Evolutionary conservation across 1,139 yeast species (phyloP), one percentile per base, ranked within the genome.

Genomic region (Yamadazyma songkhlaensis): DNA sequence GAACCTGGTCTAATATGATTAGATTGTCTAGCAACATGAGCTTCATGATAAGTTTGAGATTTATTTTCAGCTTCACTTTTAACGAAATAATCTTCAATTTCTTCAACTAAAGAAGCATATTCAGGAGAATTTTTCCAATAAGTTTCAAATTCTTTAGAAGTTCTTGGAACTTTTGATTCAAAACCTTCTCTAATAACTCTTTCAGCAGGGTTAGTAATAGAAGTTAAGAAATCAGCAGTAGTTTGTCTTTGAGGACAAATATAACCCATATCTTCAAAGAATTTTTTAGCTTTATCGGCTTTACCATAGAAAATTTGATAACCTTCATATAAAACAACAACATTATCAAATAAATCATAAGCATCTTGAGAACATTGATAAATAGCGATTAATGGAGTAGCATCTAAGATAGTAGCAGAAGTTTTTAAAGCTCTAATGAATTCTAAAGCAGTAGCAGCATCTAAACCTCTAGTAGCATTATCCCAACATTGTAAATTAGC

Each of bases 281-380:
- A 74, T 5, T 47, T 51, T 48, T 65, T 69, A 1, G 77, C 78
- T 11, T 54, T 48, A 27, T 57, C 56, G 9, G 79, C 70, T 31
- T 76, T 73, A 43, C 95, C 96, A 51, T 71, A 85, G 61, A 58
- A 86, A 38, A 87, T 80, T 58, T 86, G 94, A 49, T 81, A 74
- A 36, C 95, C 95, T 43, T 77, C 81, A 53, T 85, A 84, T 34
- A 87, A 62, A 14, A 86, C 79, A 27, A 79, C 67, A 9, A 82
- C 92, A 45, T 81, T 79, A 59, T 85, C 89, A 53, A 86, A 86
- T 41, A 80, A 60, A 38, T 82, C 78, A 49, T 68, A 72, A 25
- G 73, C 70, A 47, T 77, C 73, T 53, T 81, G 82, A 54, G 84
- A 81, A 27, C 84, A 84, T 59, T 81, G 87, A 54, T 81, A 80